Evolutionary conservation across 441 rosid genomes (phyloP).

Genomic region (Sinapis alba): DNA sequence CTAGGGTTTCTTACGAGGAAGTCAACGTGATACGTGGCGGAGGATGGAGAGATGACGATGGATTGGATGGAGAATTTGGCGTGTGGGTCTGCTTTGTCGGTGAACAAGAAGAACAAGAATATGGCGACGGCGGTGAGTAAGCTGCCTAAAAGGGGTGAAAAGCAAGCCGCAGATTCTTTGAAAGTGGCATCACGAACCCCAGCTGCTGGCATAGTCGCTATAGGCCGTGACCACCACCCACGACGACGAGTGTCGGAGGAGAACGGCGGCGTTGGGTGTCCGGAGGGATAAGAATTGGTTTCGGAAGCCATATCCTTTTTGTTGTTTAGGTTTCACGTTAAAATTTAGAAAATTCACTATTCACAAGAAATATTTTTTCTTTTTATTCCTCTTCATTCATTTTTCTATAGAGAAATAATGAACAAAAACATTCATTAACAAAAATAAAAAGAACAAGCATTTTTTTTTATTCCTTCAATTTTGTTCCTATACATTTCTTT

Average conservation of each 20-base stretch:
- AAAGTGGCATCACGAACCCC: neutral
- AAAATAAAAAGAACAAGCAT: too few relatives aligned
- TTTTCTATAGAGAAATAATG: too few relatives aligned
- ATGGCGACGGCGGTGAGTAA: constrained; percentile 7
- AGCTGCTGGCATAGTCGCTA: neutral
- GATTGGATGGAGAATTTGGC: constrained; percentile 26
- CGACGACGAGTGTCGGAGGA: constrained; percentile 6
- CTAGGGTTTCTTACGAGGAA: constrained; percentile 26
- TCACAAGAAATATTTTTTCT: too few relatives aligned
- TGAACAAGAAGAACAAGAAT: neutral
- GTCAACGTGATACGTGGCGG: constrained; percentile 18
- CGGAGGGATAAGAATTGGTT: neutral
- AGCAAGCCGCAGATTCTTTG: neutral
- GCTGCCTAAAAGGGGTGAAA: neutral
- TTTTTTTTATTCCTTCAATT: too few relatives aligned
- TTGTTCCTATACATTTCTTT: too few relatives aligned
- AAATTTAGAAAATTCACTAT: neutral
- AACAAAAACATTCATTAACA: too few relatives aligned
- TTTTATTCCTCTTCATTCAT: too few relatives aligned
- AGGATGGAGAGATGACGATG: neutral
- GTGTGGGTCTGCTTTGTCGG: constrained; percentile 15
- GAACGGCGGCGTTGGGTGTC: neutral
- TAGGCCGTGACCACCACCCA: constrained; percentile 32
- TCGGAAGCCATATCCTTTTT: neutral
- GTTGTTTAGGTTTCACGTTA: neutral